Evolutionary conservation across 1,284 basidiomycete genomes (phyloP).

Genomic region (Ustilago trichophora): DNA sequence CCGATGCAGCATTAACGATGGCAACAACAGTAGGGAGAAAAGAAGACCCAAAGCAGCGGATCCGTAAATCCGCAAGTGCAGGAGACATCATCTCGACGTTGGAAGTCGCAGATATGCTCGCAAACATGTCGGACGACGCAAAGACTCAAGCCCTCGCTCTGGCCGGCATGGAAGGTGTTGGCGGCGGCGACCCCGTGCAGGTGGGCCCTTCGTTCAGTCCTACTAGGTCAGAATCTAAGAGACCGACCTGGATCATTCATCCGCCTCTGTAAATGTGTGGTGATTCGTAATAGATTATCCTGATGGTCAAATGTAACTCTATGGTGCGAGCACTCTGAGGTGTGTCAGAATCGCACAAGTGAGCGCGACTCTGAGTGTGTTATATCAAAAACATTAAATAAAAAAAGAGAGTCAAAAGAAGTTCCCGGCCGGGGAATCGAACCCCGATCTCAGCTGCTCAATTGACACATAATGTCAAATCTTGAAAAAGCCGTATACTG

Average conservation of each 20-base stretch:
- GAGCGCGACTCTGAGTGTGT: no score
- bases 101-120: conserved; percentile 23
- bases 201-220: not conserved
- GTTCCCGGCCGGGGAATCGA: conserved; percentile 50
- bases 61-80: not conserved
- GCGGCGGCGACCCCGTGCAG: not conserved
- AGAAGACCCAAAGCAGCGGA: not conserved
- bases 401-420: conserved; percentile 2
- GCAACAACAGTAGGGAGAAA: no score
- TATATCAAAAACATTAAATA: not conserved
- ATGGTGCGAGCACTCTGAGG: no score
- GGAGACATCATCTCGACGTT: not conserved
- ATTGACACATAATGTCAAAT: not conserved
- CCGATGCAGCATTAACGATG: not conserved
- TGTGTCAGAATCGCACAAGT: no score
- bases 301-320: no score
- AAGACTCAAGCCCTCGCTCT: conserved; percentile 17
- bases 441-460: conserved; percentile 39
- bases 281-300: no score
- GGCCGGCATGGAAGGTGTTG: conserved; percentile 21
- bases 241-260: conserved; percentile 17
- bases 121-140: conserved; percentile 34
- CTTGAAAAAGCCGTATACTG: conserved; percentile 22
- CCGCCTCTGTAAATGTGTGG: conserved; percentile 35
- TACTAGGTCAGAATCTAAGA: not conserved